Evolutionary conservation across 495 filamentous ascomycete genomes (phyloP).

Genomic region (Aspergillus ostianus): DNA sequence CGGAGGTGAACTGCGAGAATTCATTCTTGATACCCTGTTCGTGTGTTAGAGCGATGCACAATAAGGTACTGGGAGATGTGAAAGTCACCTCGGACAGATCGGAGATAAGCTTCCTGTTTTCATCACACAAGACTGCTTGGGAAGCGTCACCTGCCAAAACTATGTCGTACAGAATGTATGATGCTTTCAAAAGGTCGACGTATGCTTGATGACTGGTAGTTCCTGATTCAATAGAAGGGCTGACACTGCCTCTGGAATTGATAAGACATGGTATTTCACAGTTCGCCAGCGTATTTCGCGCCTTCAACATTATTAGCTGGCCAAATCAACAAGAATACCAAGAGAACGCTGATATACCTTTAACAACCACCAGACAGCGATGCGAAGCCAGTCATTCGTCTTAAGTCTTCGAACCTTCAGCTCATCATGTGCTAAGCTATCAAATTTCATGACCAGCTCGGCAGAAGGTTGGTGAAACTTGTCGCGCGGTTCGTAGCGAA

Average conservation of each 20-base stretch:
- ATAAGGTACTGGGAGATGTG: background rate
- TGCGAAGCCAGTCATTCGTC: constrained; percentile 38
- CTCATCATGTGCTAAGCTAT: constrained; percentile 24
- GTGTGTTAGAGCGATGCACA: background rate
- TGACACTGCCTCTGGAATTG: constrained; percentile 26
- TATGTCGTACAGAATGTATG: constrained; percentile 42
- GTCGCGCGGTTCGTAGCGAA: constrained; percentile 34
- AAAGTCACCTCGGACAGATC: constrained; percentile 37
- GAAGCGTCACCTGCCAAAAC: constrained; percentile 30
- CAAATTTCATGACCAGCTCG: constrained; percentile 24
- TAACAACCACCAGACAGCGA: constrained; percentile 48
- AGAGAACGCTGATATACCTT: constrained; percentile 25
- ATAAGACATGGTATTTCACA: constrained; percentile 24
- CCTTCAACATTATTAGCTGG: constrained; percentile 15
- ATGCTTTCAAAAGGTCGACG: constrained; percentile 43
- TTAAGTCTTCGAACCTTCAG: constrained; percentile 25
- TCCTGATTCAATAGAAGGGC: constrained; percentile 24
- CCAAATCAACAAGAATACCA: background rate
- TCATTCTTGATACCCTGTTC: constrained; percentile 37
- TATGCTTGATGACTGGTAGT: constrained; percentile 35
- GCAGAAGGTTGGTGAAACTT: constrained; percentile 29
- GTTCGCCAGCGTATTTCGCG: constrained; percentile 26
- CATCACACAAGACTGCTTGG: constrained; percentile 28
- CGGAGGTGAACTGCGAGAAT: constrained; percentile 29
- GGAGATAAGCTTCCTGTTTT: constrained; percentile 40